A percentile compares a stretch with the other conserved stretches of the same genome.
phyloP scores from a whole-genome alignment of 2,329 filamentous ascomycete species.

The Capronia coronata region DNA sequence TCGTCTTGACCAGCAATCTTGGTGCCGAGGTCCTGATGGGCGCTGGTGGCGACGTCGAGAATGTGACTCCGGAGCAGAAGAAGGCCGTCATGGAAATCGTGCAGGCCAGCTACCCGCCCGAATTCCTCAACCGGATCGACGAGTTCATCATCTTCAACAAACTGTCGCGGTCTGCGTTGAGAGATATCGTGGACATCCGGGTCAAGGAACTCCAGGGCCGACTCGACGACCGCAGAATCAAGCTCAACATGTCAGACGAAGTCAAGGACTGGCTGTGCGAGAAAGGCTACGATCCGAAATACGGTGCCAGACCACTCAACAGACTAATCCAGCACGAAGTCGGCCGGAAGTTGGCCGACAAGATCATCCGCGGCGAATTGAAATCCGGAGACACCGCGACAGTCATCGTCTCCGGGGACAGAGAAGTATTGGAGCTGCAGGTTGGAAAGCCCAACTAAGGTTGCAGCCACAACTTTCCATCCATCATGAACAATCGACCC shows the following conservation, averaged over 20 bases:
- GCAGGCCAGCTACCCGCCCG: conserved; percentile 66
- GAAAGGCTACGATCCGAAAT: conserved; percentile 82
- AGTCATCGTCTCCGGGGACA: conserved; percentile 44
- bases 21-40: conserved; percentile 86
- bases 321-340: conserved; percentile 85
- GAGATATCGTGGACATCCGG: conserved; percentile 91
- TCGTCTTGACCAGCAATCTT: conserved; percentile 91
- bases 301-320: conserved; percentile 85
- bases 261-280: conserved; percentile 84
- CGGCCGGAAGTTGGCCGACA: conserved; percentile 79
- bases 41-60: conserved; percentile 54
- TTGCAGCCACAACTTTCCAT: too few species aligned
- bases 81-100: conserved; percentile 85
- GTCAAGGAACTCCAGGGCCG: conserved; percentile 75
- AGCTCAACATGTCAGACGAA: conserved; percentile 60
- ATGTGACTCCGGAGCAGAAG: conserved; percentile 67
- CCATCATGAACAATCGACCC: too few species aligned
- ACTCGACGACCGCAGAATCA: conserved; percentile 79
- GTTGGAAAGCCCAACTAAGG: background rate
- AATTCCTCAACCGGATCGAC: conserved; percentile 94
- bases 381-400: conserved; percentile 66
- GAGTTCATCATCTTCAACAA: conserved; percentile 96
- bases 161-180: conserved; percentile 67
- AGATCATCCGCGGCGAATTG: conserved; percentile 80
- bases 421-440: conserved; percentile 7